phyloP scores from a whole-genome alignment of 176 grass and related monocot species.

The Oryza longistaminata region DNA sequence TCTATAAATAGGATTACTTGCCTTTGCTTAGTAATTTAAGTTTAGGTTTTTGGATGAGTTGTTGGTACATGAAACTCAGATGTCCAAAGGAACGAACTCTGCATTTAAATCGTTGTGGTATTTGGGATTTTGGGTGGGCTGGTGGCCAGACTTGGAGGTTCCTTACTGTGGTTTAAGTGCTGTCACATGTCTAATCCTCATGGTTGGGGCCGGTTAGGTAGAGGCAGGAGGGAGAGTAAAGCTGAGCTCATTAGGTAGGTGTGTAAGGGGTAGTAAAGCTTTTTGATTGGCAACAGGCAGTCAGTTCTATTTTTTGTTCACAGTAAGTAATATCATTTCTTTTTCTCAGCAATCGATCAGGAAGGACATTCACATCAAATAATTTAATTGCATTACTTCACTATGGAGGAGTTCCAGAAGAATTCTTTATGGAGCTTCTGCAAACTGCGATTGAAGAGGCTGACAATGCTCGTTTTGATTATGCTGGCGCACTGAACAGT shows the following conservation, averaged over 20 bases:
- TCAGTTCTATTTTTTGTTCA: slow-evolving; percentile 6
- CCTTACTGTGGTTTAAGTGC: neutral
- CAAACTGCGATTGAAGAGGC: slow-evolving; percentile 43
- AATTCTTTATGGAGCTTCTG: slow-evolving; percentile 70
- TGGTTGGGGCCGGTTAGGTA: neutral
- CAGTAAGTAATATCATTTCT: neutral
- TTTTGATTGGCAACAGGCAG: neutral
- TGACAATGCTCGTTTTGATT: slow-evolving; percentile 21
- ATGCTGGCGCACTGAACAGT: slow-evolving; percentile 45
- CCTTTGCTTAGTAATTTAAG: neutral
- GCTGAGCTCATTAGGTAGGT: neutral
- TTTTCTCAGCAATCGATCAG: slow-evolving; percentile 51
- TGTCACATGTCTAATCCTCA: neutral
- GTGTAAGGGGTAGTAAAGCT: neutral
- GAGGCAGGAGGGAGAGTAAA: neutral
- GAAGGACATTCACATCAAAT: slow-evolving; percentile 46
- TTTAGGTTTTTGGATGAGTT: slow-evolving; percentile 3
- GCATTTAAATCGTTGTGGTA: neutral
- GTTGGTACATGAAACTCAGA: neutral
- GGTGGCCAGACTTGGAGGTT: neutral
- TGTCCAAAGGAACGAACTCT: neutral
- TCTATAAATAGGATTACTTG: neutral
- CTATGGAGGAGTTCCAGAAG: slow-evolving; percentile 54
- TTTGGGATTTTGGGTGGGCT: neutral
- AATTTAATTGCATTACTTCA: slow-evolving; percentile 54